These are phyloP conservation scores for Cyberlindnera meyerae DNA, from an alignment of 805 yeast genomes.

Conservation along the genomic window DNA sequence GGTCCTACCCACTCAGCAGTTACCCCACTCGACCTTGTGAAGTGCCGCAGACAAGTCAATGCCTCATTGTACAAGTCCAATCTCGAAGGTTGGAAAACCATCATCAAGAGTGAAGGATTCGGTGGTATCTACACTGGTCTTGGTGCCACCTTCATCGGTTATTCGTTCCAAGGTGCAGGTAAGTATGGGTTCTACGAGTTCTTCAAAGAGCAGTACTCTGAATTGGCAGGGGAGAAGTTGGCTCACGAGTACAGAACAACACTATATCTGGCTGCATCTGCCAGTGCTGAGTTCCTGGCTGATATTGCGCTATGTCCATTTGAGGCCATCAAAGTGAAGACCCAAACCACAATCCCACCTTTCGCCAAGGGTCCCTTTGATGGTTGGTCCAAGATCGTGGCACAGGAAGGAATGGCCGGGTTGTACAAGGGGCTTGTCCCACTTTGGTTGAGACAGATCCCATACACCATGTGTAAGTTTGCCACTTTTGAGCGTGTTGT, in stretches of 20 bases:
- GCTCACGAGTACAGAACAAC: slow-evolving; percentile 66
- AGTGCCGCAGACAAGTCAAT: slow-evolving; percentile 89
- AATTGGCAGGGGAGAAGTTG: slow-evolving; percentile 55
- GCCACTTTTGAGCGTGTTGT: slow-evolving; percentile 93
- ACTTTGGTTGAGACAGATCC: slow-evolving; percentile 93
- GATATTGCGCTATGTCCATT: slow-evolving; percentile 88
- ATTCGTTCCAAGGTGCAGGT: slow-evolving; percentile 95
- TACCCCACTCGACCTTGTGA: slow-evolving; percentile 89
- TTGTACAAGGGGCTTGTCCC: slow-evolving; percentile 89
- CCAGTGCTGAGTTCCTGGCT: slow-evolving; percentile 91
- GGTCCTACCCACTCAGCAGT: slow-evolving; percentile 95
- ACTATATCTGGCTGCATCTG: slow-evolving; percentile 78
- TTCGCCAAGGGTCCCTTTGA: slow-evolving; percentile 57
- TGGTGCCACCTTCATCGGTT: slow-evolving; percentile 90
- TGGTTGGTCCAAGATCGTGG: slow-evolving; percentile 62
- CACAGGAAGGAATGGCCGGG: slow-evolving; percentile 65
- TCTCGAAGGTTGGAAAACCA: slow-evolving; percentile 74
- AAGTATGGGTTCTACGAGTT: slow-evolving; percentile 93
- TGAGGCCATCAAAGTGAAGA: slow-evolving; percentile 91
- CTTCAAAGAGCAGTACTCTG: slow-evolving; percentile 76
- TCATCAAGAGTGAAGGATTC: slow-evolving; percentile 67
- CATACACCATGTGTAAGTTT: slow-evolving; percentile 98
- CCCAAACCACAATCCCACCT: slow-evolving; percentile 92
- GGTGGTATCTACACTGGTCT: slow-evolving; percentile 80
- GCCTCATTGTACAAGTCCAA: slow-evolving; percentile 68